Base-by-base conservation (phyloP, 768 basidiomycete genomes). In the Suillus placidus region DNA sequence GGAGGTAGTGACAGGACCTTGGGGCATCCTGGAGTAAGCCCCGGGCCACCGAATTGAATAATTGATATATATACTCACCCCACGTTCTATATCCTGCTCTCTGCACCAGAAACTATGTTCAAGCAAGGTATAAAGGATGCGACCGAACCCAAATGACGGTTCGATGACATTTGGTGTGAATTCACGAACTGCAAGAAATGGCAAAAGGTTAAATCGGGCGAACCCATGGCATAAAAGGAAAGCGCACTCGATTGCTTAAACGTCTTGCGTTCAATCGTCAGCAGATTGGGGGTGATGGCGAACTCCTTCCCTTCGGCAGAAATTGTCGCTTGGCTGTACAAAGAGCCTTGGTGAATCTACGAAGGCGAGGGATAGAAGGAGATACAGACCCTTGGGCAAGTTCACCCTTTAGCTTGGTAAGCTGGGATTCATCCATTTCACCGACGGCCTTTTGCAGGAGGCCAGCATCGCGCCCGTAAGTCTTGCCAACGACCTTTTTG, bases 141-240 rank as follows among this genome's bases (percentile, higher is more conserved):
- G 94, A 62, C 97, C 97, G 70, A 99, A 87, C 66, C 97, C 97
- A 79, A 98, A 97, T 5, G 97, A 99, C 30, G 97, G 96, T 77
- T 98, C 97, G 76, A 99, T 97, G 77, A 99, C 97, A 78, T 98
- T 99, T 43, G 97, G 97, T 63, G 89, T 94, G 80, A 86, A 97
- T 79, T 98, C 96, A 69, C 97, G 93, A 69, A 94, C 95, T 97
- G 74, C 64, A 62, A 63, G 56, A 58, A 32, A 52, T 52, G 4
- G 54, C 32, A 34, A 61, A 34, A 69, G 63, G 72, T 73, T 74
- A 75, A 64, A 35, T 64, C 61, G 69, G 70, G 69, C 67, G 43
- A 67, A 20, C 4, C 10, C 6, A 13, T 30, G 2, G 61, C 68
- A 69, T 5, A 57, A 8, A 26, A 34, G 60, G 56, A 4, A 34